phyloP scores from a whole-genome alignment of 148 eudicot genomes.

The Polygonum maritimum region DNA sequence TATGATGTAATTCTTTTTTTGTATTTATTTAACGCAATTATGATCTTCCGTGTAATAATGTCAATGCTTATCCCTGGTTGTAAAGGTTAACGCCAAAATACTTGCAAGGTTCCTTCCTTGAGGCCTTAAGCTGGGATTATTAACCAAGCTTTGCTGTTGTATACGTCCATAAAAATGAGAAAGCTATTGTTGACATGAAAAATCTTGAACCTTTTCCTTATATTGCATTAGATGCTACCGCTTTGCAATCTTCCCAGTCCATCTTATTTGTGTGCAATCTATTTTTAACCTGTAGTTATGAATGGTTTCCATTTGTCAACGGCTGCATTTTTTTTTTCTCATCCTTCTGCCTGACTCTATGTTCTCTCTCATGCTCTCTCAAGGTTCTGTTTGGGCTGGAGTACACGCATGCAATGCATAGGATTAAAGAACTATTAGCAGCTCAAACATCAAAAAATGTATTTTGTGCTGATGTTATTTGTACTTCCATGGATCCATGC shows the following conservation, averaged over 20 bases:
- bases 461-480: conserved; percentile 45
- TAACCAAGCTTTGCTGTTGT: background rate
- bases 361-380: background rate
- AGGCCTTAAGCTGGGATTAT: background rate
- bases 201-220: background rate
- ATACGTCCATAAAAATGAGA: background rate
- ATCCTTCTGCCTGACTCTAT: background rate
- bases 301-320: background rate
- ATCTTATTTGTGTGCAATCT: background rate
- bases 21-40: background rate
- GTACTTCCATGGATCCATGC: conserved; percentile 45
- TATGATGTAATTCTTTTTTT: background rate
- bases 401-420: conserved; percentile 53
- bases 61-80: no score
- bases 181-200: background rate
- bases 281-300: background rate
- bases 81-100: no score
- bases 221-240: background rate
- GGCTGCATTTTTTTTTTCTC: background rate
- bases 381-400: conserved; percentile 86
- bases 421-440: conserved; percentile 35
- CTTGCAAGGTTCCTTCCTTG: no score
- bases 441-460: conserved; percentile 28
- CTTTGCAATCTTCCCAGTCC: background rate
- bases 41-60: background rate